Base-by-base conservation (phyloP, 768 basidiomycete species). In the Tylopilus intermedius region DNA sequence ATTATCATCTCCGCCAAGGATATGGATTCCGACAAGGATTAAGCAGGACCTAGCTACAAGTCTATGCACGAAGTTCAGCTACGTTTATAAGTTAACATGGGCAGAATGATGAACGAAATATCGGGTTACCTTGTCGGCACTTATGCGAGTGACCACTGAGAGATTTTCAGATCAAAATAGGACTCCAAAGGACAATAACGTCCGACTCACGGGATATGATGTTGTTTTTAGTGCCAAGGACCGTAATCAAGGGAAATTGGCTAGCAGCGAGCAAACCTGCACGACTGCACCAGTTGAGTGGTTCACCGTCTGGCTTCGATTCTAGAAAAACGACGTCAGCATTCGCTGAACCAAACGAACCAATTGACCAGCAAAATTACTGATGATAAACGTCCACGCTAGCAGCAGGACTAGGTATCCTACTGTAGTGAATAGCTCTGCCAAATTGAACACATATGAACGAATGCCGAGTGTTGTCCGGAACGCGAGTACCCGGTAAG, bases 11-110 rank as follows among this genome's bases (percentile, higher is more conserved):
- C 60, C 62, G 10, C 62, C 54, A 37, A 71, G 66, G 2, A 62
- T 74, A 57, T 83, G 81, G 11, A 80, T 66, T 75, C 77, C 80
- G 6, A 75, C 59, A 7, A 81, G 53, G 35, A 81, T 62, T 22
- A 74, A 71, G 21, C 77, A 61, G 7, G 72, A 68, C 14, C 81
- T 72, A 2, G 78, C 75, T 2, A 67, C 61, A 54, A 77, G 71
- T 8, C 80, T 73, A 59, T 83, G 81, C 3, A 72, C 24, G 33
- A 69, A 64, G 49, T 73, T 72, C 21, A 73, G 56, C 72, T 73
- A 11, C 30, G 11, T 11, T 7, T 13, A 13, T 4, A 11, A 51
- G 29, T 54, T 8, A 51, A 41, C 24, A 24, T 8, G 3, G 32
- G 32, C 15, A 2, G 1, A 30, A 49, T 9, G 33, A 33, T 4